Percentiles rank a stretch among this genome's conserved stretches.
Conservation (phyloP, 2,329 filamentous ascomycete species). For the Talaromyces islandicus region DNA sequence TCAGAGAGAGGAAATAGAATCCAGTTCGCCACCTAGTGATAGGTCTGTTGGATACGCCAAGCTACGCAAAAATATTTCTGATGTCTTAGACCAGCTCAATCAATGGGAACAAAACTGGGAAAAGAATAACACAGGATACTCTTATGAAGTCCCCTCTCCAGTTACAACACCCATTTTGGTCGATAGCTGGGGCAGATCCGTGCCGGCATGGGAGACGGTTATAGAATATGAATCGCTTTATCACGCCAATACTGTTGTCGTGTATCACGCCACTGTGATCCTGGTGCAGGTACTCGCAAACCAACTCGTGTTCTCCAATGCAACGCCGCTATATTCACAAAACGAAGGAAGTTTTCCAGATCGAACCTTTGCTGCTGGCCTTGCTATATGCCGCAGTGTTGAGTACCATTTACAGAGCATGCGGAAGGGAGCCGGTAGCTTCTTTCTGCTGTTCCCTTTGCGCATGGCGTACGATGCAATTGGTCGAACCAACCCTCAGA, state of each 20-base stretch:
- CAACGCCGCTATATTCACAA: not conserved
- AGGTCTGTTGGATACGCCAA: not conserved
- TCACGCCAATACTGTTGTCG: not conserved
- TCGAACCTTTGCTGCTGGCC: not conserved
- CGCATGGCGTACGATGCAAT: slow-evolving; percentile 6
- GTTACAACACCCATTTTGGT: not conserved
- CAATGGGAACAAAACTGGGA: slow-evolving; percentile 7
- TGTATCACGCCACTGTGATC: slow-evolving; percentile 2
- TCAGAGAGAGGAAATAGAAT: not conserved
- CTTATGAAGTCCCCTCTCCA: not conserved
- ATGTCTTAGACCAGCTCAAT: not conserved
- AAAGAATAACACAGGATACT: slow-evolving; percentile 1
- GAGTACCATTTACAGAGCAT: slow-evolving; percentile 8
- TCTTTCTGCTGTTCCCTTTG: slow-evolving; percentile 3
- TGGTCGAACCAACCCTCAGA: not conserved
- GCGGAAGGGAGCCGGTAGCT: slow-evolving; percentile 7
- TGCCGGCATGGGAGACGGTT: slow-evolving; percentile 4
- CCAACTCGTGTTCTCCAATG: not conserved
- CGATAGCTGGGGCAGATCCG: not conserved
- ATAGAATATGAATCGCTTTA: slow-evolving; percentile 5
- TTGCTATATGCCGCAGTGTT: slow-evolving; percentile 7
- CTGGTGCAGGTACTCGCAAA: not conserved
- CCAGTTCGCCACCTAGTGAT: not conserved
- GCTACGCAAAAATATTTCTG: not conserved
- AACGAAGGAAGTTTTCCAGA: not conserved